Base-by-base conservation (phyloP, 768 basidiomycete species). In the Podaxis sp. region DNA sequence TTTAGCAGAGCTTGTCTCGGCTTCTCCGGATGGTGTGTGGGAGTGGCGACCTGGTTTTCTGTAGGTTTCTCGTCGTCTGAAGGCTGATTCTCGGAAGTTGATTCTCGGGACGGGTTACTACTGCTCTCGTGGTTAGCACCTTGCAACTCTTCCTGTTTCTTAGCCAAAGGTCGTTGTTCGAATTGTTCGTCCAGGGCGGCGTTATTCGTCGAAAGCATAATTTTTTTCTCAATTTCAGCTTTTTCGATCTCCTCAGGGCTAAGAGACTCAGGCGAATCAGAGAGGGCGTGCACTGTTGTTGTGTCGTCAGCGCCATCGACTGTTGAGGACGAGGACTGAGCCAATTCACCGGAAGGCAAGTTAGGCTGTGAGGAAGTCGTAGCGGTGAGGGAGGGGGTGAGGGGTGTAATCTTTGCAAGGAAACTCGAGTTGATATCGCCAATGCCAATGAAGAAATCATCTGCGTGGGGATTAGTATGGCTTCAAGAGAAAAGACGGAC, bases 391-490 rank as follows among this genome's bases (percentile, higher is more conserved):
- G 76, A 62, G 60, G 82, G 73, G 46, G 81, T 75, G 60, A 87
- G 65, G 36, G 88, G 80, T 65, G 88, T 82, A 56, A 88, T 68
- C 74, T 94, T 94, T 33, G 95, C 95, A 20, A 97, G 80, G 76
- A 96, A 96, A 0, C 95, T 84, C 4, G 93, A 93, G 73, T 99
- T 99, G 74, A 99, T 99, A 76, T 99, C 97, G 55, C 97, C 97
- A 66, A 96, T 98, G 15, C 96, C 96, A 63, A 97, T 83, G 71
- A 98, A 99, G 77, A 99, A 99, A 71, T 99, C 96, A 70, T 96
- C 96, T 98, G 67, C 36, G 62, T 51, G 41, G 56, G 41, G 40
- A 60, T 75, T 64, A 75, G 67, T 26, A 41, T n/a, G 22, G 17
- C 13, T 33, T 44, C 56, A 24, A 36, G 56, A 10, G 22, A 50